Conservation (phyloP, 805 yeast species). For the Kuraishia cidri region DNA sequence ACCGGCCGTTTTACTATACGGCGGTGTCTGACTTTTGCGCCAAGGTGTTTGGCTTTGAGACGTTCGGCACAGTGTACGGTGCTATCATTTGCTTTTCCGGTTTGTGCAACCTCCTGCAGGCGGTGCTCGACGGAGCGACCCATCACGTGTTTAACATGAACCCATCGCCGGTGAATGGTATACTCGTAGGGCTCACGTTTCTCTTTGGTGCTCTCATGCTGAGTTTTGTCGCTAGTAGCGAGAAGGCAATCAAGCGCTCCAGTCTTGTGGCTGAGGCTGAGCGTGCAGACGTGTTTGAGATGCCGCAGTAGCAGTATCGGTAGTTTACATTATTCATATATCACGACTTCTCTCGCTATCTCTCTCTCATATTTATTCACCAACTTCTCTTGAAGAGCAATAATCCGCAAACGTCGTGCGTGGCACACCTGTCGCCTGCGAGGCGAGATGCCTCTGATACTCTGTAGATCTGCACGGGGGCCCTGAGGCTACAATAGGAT, state of each 20-base stretch:
- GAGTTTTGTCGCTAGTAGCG: constrained; percentile 30
- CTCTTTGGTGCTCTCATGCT: constrained; percentile 39
- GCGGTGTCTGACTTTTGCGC: constrained; percentile 50
- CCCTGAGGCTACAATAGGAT: no score
- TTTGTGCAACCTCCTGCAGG: constrained; percentile 65
- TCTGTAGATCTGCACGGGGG: no score
- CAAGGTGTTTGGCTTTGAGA: constrained; percentile 54
- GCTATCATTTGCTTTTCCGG: constrained; percentile 78
- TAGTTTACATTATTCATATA: background rate
- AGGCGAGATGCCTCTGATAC: no score
- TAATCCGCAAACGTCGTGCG: no score
- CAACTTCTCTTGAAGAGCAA: no score
- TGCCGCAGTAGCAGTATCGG: constrained; percentile 21
- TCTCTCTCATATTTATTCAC: no score
- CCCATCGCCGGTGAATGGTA: constrained; percentile 69
- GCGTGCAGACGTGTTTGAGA: constrained; percentile 36
- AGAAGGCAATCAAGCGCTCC: constrained; percentile 34
- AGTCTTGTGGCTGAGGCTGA: constrained; percentile 57
- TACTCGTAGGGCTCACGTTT: constrained; percentile 45
- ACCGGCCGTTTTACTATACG: constrained; percentile 57
- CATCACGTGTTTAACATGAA: constrained; percentile 61
- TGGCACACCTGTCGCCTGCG: no score
- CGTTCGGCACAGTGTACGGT: constrained; percentile 73
- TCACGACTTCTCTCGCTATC: no score
- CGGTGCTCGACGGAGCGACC: constrained; percentile 59